Evolutionary conservation across 306 rosid genomes (phyloP), one percentile per base, ranked within the genome.

Genomic region (Senna siamea): DNA sequence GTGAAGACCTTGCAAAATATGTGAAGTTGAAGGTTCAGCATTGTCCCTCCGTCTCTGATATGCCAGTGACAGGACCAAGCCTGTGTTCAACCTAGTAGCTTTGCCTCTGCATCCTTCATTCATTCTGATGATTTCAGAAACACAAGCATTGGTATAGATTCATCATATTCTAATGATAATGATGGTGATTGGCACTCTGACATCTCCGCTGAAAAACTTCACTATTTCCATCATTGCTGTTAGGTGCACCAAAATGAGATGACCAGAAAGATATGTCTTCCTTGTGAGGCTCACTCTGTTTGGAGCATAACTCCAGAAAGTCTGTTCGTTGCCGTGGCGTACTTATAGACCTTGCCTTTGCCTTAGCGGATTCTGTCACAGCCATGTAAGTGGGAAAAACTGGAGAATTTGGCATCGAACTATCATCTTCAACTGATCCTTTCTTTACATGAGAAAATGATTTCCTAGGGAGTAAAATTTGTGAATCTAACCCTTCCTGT

Each of bases 271-370:
- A 66, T 40, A 62, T 17, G 15, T 73, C 76, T 2, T 80, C 76
- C 20, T 64, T 64, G 2, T 66, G 81, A 44, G 71, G 66, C 38
- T 69, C 78, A 70, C 69, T 75, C 22, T 55, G 76, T 76, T 70
- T 58, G 43, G 79, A 70, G 70, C 51, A 75, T 50, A 80, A 50
- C 58, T 85, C 92, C 37, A 78, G 48, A 55, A 76, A 81, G 30
- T 76, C 78, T 50, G 80, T 74, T 64, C 95, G 78, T 72, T 84
- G 89, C 82, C 77, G 82, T 43, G 95, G 93, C 30, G 89, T 85
- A 76, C 95, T 90, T 67, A 83, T 80, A 38, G 97, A 86, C 68
- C 93, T 84, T 12, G 79, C 80, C 78, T 84, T 90, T 32, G 88
- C 95, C 79, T 74, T 87, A 37, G 84, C 86, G 12, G 95, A 90